phyloP scores from a whole-genome alignment of 371 early-diverging fungal species.

The Mortierella sp. region DNA sequence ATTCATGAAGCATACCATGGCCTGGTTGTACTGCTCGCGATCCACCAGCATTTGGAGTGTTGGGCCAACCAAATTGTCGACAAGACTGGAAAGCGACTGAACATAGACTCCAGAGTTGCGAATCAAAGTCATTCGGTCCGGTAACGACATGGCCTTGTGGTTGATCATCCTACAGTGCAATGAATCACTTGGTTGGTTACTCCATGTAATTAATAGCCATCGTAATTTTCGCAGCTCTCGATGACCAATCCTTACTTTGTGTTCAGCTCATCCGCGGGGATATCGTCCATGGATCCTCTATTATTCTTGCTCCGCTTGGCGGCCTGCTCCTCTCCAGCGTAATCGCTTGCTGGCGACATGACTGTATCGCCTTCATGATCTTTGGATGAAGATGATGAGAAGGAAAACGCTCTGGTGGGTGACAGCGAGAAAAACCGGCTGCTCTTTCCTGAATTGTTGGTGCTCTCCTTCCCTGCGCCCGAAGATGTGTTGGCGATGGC shows the following conservation, averaged over 20 bases:
- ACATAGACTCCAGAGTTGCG: slow-evolving; percentile 73
- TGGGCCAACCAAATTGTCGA: slow-evolving; percentile 71
- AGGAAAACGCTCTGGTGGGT: slow-evolving; percentile 27
- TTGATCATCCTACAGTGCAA: slow-evolving; percentile 28
- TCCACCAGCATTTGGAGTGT: slow-evolving; percentile 60
- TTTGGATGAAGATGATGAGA: slow-evolving; percentile 25
- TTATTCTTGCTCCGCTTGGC: slow-evolving; percentile 51
- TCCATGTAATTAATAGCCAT: not conserved
- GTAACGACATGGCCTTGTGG: slow-evolving; percentile 30
- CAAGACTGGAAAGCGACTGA: slow-evolving; percentile 63
- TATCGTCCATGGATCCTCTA: slow-evolving; percentile 48
- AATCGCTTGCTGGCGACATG: slow-evolving; percentile 24
- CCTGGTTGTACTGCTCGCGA: slow-evolving; percentile 55
- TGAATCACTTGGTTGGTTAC: not conserved
- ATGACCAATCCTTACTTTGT: slow-evolving; percentile 19
- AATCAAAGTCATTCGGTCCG: slow-evolving; percentile 61
- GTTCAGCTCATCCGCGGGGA: slow-evolving; percentile 33
- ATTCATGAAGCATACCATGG: slow-evolving; percentile 21
- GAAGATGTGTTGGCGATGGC: not conserved
- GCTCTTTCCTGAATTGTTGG: not conserved
- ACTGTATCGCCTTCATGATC: slow-evolving; percentile 44
- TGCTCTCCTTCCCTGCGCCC: slow-evolving; percentile 3
- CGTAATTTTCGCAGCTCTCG: not conserved
- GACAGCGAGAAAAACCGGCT: slow-evolving; percentile 18
- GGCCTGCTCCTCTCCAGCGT: slow-evolving; percentile 4